A percentile compares a stretch with the other conserved stretches of the same genome.
Conservation (phyloP, 2,329 filamentous ascomycete genomes). For the Penicillium palitans region DNA sequence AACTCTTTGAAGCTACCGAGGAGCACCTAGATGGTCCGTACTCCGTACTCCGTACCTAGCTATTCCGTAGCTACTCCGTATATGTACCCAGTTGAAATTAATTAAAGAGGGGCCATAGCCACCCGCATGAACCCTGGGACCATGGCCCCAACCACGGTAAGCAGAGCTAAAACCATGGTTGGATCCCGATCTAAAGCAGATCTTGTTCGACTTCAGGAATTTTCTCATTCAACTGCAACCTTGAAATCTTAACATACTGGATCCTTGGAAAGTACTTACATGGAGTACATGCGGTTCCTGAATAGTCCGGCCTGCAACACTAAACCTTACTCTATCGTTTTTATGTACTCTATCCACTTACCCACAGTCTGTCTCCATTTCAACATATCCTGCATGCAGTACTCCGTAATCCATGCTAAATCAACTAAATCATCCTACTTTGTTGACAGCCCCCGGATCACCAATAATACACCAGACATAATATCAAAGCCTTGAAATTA, state of each 20-base stretch:
- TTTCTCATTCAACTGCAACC: conserved; percentile 2
- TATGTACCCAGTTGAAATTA: background rate
- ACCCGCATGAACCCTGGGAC: conserved; percentile 1
- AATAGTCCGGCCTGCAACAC: background rate
- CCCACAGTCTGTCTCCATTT: background rate
- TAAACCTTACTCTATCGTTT: conserved; percentile 4
- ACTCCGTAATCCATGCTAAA: background rate
- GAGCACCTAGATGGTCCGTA: too few relatives aligned
- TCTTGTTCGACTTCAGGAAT: background rate
- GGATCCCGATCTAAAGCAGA: background rate
- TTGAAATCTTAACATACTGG: background rate
- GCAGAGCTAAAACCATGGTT: background rate
- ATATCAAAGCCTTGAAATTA: background rate
- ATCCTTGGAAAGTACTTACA: background rate
- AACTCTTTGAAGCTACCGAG: background rate
- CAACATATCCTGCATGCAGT: background rate
- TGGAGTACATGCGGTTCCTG: background rate
- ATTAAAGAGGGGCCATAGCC: background rate
- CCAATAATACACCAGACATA: background rate
- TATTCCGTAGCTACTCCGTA: background rate
- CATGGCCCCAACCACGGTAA: background rate
- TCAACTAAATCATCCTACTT: background rate
- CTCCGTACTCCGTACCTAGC: background rate
- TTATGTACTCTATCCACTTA: conserved; percentile 3
- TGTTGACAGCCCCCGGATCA: background rate